Conservation (phyloP, 179 eudicot genomes). For the Vitellaria paradoxa region DNA sequence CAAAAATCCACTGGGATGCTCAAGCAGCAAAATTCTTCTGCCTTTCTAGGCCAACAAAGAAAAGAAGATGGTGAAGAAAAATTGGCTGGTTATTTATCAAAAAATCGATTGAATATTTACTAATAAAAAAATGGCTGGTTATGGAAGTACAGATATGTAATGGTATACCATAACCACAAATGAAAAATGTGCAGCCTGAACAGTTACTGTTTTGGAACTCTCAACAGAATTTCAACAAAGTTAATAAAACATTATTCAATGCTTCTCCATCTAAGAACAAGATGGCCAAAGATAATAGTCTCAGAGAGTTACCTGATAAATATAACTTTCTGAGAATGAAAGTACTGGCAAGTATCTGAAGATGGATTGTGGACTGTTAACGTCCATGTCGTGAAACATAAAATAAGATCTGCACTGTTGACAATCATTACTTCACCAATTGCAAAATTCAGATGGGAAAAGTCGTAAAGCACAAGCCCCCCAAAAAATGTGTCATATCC, state of each 20-base stretch:
- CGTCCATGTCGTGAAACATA: constrained; percentile 92
- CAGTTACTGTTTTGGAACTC: background rate
- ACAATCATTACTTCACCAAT: constrained; percentile 11
- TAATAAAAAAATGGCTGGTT: too few species aligned
- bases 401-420: constrained; percentile 94
- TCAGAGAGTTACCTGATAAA: constrained; percentile 69
- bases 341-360: constrained; percentile 82
- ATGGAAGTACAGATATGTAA: background rate
- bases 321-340: constrained; percentile 89
- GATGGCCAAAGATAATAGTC: background rate
- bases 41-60: constrained; percentile 1
- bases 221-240: background rate
- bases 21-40: background rate
- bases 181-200: constrained; percentile 4
- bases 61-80: constrained; percentile 1
- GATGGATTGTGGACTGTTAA: constrained; percentile 46
- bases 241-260: constrained; percentile 6
- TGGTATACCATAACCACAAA: background rate
- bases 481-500: too few species aligned
- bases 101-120: too few species aligned
- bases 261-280: background rate
- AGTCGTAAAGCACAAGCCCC: too few species aligned
- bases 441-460: background rate
- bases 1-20: background rate
- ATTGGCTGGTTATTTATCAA: background rate